Base-by-base conservation (phyloP, 2,329 filamentous ascomycete genomes). In the Harringtonia lauricola region DNA sequence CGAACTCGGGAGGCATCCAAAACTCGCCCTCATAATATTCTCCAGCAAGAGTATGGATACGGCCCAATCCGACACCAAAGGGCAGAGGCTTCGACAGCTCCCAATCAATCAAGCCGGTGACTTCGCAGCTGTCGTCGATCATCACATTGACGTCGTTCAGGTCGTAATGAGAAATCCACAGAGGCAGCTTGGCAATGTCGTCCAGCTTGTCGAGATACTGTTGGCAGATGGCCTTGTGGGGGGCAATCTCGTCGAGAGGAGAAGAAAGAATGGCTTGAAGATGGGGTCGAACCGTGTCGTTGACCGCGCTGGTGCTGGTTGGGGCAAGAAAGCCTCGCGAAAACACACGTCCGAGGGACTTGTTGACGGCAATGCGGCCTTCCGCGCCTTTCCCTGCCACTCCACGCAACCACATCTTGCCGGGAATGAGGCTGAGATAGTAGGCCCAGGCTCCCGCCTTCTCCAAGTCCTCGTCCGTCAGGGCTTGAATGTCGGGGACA, bases 1-100 rank as follows among this genome's bases (percentile, higher is more conserved):
- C 55, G 35, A 56, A 57, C 22, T 54, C 51, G 26, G 53, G 52
- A 2, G 52, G 50, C 49, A 54, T 51, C 45, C 47, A 52, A 36
- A 57, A 56, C 51, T 56, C 49, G 1, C 55, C 54, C 6, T 41
- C 45, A 3, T 45, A 48, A 31, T 47, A 54, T 47, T 54, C 50
- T 19, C 53, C 55, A 17, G 52, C 54, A 36, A 55, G 41, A 19
- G 47, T 49, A 31, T 55, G 53, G 24, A 54, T 51, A 15, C 53
- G 52, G 19, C 52, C 53, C 29, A 57, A 52, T 5, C 42, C 42
- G 22, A 40, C 36, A 28, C 42, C 42, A 7, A 44, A 35, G 7
- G 36, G 42, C 26, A 44, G 36, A 6, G 42, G 42, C 5, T 18
- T 39, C 19, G 43, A 48, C 28, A 49, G 47, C 42, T 53, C 45